Conservation (phyloP, 176 grass and related monocot genomes). For the Cenchrus fungigraminus region DNA sequence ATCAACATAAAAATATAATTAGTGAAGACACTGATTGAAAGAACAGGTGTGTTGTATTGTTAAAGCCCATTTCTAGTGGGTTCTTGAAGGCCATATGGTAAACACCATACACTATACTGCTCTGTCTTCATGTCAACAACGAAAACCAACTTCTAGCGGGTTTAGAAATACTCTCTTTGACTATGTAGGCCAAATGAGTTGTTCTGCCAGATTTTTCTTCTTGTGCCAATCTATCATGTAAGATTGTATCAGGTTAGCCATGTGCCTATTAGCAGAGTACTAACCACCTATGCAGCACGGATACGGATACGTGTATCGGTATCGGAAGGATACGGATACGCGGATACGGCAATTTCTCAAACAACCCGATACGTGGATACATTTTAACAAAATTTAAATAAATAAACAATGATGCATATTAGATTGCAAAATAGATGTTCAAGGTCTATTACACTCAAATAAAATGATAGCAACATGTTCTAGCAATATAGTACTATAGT, state of each 20-base stretch:
- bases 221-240: not conserved
- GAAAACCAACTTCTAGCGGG: not conserved
- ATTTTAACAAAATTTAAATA: no score
- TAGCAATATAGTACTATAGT: no score
- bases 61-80: slow-evolving; percentile 6
- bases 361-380: no score
- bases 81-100: not conserved
- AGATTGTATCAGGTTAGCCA: not conserved
- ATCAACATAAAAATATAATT: slow-evolving; percentile 34
- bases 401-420: no score
- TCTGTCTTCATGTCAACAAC: not conserved
- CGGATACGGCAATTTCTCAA: no score
- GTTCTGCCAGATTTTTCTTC: not conserved
- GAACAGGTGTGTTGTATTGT: slow-evolving; percentile 4
- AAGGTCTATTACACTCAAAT: no score
- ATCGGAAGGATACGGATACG: no score
- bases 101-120: not conserved
- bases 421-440: no score
- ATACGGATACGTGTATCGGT: no score
- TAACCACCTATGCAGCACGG: not conserved
- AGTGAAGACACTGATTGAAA: slow-evolving; percentile 16
- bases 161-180: not conserved
- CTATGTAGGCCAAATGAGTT: not conserved
- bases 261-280: not conserved
- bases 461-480: no score